Base-by-base conservation (phyloP, 352 stramenopile species). In the Phytophthora ohioensis region DNA sequence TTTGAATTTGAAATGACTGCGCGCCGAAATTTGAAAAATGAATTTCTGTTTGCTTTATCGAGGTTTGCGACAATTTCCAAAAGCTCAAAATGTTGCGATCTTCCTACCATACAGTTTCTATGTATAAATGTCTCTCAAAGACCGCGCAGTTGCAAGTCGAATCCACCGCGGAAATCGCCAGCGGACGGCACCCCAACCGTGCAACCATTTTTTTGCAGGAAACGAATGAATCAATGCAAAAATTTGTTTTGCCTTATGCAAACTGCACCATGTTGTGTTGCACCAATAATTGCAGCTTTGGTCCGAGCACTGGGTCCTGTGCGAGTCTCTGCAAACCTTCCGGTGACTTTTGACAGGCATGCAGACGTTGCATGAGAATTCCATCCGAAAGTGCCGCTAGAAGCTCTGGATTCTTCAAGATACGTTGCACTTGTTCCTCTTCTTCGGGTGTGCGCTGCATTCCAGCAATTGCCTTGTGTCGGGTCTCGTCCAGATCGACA, bases 381-480 rank as follows among this genome's bases (percentile, higher is more conserved):
- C 57, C 69, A 43, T 93, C 87, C 31, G 82, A 88, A 9, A 95
- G 78, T 15, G 76, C 84, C 0, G 68, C 76, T 30, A 92, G 60
- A 34, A 95, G 75, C 63, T 88, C 82, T 8, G 85, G 85, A 39
- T 88, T 79, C n/a, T 81, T 51, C 58, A 93, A 62, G 38, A 95
- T 91, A 15, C 58, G 58, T 64, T 93, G 82, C 38, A 93, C 82
- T 58, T 93, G 82, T 45, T 70, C 71, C 35, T 95, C 85, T 69
- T 95, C 87, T 34, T 85, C 73, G 0, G 80, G 74, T 5, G 82
- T 71, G 5, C 79, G 79, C 57, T 79, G 47, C 84, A 93, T 92
- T 27, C 59, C 73, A n/a, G 73, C 75, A 45, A 93, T 84, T 8
- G 85, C 85, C 12, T 85, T 46, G 15, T 79, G 85, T n/a, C 82